Evolutionary conservation across 2,329 filamentous ascomycete species (phyloP).

Genomic region (Plenodomus lindquistii): DNA sequence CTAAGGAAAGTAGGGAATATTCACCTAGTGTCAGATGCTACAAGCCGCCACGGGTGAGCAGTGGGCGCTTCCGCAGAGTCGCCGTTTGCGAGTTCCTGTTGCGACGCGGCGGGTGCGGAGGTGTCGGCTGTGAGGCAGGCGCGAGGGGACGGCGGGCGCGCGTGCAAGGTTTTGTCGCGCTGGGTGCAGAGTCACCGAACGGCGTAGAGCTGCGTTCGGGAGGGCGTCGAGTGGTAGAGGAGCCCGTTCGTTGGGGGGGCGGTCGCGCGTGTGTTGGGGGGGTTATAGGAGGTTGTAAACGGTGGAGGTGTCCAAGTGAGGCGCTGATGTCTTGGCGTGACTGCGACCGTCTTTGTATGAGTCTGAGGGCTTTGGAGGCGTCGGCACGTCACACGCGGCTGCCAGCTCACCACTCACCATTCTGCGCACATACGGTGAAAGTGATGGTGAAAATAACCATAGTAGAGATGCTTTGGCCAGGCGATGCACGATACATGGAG

Average conservation of each 20-base stretch:
- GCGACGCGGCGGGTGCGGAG: conserved; percentile 40
- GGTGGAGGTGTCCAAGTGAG: conserved; percentile 14
- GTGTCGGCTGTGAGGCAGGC: conserved; percentile 22
- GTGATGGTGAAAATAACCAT: background rate
- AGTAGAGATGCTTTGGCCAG: background rate
- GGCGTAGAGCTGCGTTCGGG: conserved; percentile 27
- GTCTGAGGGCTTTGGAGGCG: background rate
- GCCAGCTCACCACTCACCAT: background rate
- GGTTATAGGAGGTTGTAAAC: conserved; percentile 23
- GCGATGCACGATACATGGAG: background rate
- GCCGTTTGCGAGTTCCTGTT: conserved; percentile 35
- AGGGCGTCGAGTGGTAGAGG: conserved; percentile 24
- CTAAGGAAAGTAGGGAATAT: conserved; percentile 32
- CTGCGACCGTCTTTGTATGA: conserved; percentile 14
- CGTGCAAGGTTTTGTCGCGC: conserved; percentile 24
- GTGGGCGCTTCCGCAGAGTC: conserved; percentile 48
- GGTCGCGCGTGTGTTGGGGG: conserved; percentile 33
- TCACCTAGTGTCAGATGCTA: conserved; percentile 47
- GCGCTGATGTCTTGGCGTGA: conserved; percentile 22
- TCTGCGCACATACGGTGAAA: conserved; percentile 1
- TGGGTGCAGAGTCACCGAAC: conserved; percentile 20
- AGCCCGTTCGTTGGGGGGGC: conserved; percentile 36
- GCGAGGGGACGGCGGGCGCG: conserved; percentile 21
- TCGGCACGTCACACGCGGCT: conserved; percentile 3
- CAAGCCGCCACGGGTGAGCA: conserved; percentile 43